Evolutionary conservation across 495 filamentous ascomycete species (phyloP).

Genomic region (Aeminium ludgeri): DNA sequence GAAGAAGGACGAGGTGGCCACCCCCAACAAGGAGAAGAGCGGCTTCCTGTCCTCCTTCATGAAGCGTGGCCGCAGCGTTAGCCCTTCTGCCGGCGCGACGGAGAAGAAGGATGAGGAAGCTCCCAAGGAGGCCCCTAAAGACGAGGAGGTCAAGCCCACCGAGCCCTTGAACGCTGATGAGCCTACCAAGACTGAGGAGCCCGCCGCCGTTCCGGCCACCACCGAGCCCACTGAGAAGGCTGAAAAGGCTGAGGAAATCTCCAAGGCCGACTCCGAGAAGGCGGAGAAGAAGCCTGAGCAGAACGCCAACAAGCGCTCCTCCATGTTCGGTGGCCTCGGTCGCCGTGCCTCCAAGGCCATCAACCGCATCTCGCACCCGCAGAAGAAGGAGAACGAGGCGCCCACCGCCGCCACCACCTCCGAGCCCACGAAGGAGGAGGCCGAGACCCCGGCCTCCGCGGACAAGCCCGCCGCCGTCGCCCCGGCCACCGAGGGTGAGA

Average conservation of each 20-base stretch:
- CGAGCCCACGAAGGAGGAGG: neutral
- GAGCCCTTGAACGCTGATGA: constrained; percentile 14
- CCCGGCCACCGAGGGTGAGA: constrained; percentile 15
- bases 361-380: constrained; percentile 6
- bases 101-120: constrained; percentile 8
- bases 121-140: neutral
- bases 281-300: too few relatives aligned
- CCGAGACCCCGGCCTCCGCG: constrained; percentile 10
- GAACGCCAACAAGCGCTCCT: constrained; percentile 21
- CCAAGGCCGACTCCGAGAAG: constrained; percentile 4
- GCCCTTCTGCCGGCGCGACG: constrained; percentile 11
- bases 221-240: constrained; percentile 10
- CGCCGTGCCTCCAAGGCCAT: constrained; percentile 18
- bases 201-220: constrained; percentile 10
- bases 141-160: too few relatives aligned
- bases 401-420: neutral
- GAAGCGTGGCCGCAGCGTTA: constrained; percentile 15
- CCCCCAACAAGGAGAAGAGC: constrained; percentile 25
- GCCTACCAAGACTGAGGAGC: constrained; percentile 12
- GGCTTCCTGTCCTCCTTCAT: constrained; percentile 36
- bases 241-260: constrained; percentile 17
- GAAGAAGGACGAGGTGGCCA: neutral
- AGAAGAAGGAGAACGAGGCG: constrained; percentile 8
- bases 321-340: constrained; percentile 24
- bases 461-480: constrained; percentile 19